A percentile compares a stretch with the other conserved stretches of the same genome.
phyloP scores from a whole-genome alignment of 108 stramenopile genomes.

The Chaetoceros muelleri region DNA sequence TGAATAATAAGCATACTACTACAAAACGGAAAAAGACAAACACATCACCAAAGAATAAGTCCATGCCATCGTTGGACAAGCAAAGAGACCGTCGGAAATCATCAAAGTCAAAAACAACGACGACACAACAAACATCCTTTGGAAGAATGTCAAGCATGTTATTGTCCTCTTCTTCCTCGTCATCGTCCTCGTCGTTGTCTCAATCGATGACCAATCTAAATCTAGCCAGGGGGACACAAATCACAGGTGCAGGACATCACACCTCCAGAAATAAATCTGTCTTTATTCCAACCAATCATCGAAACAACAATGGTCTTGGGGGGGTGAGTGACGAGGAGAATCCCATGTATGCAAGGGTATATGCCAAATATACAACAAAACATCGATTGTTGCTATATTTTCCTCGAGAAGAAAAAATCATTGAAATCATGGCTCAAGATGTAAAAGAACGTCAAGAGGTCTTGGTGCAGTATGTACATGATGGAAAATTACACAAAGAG shows the following conservation, averaged over 20 bases:
- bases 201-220: background rate
- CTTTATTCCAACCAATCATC: background rate
- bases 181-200: background rate
- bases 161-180: background rate
- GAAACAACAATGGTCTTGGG: background rate
- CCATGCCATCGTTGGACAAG: too few species aligned
- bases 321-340: background rate
- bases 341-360: background rate
- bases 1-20: too few species aligned
- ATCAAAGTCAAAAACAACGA: background rate
- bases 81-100: too few species aligned
- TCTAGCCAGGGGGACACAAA: background rate
- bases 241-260: background rate
- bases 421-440: background rate
- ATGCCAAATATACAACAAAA: background rate
- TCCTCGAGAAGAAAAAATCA: background rate
- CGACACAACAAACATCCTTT: background rate
- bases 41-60: too few species aligned
- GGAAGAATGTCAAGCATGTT: background rate
- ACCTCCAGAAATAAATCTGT: background rate
- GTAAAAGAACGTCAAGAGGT: too few species aligned
- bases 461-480: too few species aligned
- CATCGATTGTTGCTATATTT: background rate
- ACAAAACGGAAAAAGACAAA: too few species aligned
- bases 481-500: too few species aligned